These are phyloP conservation scores for Xeromyces bisporus DNA, from an alignment of 495 filamentous ascomycete genomes.

Conservation along the genomic window DNA sequence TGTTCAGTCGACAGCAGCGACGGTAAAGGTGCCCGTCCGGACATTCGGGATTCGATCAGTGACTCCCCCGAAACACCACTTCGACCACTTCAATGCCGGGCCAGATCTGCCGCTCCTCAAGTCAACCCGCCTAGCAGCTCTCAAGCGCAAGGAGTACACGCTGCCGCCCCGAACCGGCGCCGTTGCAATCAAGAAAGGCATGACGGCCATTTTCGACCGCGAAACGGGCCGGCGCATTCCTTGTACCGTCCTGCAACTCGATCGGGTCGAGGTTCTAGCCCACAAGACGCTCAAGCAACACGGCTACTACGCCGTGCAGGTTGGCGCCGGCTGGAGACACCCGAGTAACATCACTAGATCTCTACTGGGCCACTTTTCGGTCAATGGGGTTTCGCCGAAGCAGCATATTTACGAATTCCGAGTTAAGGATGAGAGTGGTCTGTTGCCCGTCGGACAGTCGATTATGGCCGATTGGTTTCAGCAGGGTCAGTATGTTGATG, in stretches of 20 bases:
- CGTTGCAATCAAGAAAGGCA: constrained; percentile 79
- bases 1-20: constrained; percentile 6
- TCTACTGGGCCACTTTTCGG: constrained; percentile 70
- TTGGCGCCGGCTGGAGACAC: constrained; percentile 65
- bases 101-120: constrained; percentile 37
- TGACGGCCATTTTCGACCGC: constrained; percentile 74
- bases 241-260: constrained; percentile 88
- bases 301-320: constrained; percentile 85
- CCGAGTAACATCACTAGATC: constrained; percentile 60
- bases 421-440: constrained; percentile 50
- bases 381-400: constrained; percentile 63
- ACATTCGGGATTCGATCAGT: constrained; percentile 34
- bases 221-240: constrained; percentile 59
- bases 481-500: constrained; percentile 81
- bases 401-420: constrained; percentile 69
- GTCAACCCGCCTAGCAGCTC: constrained; percentile 59
- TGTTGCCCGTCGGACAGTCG: constrained; percentile 52
- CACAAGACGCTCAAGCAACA: constrained; percentile 66
- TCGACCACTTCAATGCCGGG: constrained; percentile 30
- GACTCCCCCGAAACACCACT: constrained; percentile 27
- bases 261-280: constrained; percentile 72
- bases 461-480: constrained; percentile 75
- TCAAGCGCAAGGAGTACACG: constrained; percentile 57
- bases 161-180: constrained; percentile 69
- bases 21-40: constrained; percentile 11